Evolutionary conservation across 495 filamentous ascomycete species (phyloP).

Genomic region (Eremomyces bilateralis): DNA sequence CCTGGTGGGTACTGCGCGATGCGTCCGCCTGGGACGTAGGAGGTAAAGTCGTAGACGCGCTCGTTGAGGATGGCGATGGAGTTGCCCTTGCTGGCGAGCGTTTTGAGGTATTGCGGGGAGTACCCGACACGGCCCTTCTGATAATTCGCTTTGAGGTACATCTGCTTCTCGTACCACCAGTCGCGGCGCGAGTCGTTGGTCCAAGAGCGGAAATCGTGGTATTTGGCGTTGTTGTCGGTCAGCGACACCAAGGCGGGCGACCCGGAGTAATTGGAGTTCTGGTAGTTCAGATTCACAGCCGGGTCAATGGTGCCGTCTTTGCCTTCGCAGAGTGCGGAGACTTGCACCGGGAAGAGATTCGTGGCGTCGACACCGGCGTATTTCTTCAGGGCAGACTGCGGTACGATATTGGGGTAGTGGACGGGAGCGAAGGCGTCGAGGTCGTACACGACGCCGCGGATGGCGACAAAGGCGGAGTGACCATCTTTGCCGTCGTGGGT

Average conservation of each 20-base stretch:
- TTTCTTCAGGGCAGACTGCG: constrained; percentile 38
- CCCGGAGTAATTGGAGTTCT: constrained; percentile 49
- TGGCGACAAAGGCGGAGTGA: constrained; percentile 41
- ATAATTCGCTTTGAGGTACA: constrained; percentile 49
- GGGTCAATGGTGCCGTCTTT: constrained; percentile 40
- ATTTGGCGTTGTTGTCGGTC: constrained; percentile 50
- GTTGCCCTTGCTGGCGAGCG: constrained; percentile 38
- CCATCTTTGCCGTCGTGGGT: constrained; percentile 50
- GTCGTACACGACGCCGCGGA: constrained; percentile 80
- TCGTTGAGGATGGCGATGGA: constrained; percentile 60
- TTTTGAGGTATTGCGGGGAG: constrained; percentile 51
- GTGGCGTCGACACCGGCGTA: constrained; percentile 81
- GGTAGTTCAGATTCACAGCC: constrained; percentile 62
- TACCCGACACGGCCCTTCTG: constrained; percentile 82
- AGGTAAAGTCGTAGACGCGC: constrained; percentile 77
- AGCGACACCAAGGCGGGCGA: constrained; percentile 37
- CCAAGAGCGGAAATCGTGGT: constrained; percentile 82
- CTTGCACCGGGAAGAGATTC: constrained; percentile 78
- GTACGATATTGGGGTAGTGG: constrained; percentile 65
- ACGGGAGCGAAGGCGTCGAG: constrained; percentile 45
- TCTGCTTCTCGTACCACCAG: constrained; percentile 80
- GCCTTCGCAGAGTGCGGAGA: constrained; percentile 76
- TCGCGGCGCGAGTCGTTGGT: constrained; percentile 64
- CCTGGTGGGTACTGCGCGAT: constrained; percentile 32
- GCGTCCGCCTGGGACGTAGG: constrained; percentile 62